Evolutionary conservation across 371 early-diverging fungal species (phyloP).

Genomic region (Mortierella sp.): DNA sequence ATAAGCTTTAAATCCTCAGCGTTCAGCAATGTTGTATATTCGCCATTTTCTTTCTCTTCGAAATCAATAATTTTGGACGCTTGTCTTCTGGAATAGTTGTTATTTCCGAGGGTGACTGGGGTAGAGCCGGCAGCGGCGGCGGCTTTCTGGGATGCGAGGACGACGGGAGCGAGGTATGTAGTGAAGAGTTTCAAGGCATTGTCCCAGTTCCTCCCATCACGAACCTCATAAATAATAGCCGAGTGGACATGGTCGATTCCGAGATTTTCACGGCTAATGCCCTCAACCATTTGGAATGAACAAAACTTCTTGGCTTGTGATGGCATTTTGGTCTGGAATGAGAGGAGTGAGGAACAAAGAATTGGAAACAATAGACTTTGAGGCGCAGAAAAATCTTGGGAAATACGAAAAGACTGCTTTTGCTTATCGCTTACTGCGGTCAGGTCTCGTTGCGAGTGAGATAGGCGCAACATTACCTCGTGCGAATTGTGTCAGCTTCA

Average conservation of each 20-base stretch:
- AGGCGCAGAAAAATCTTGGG: too few relatives aligned
- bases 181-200: constrained; percentile 36
- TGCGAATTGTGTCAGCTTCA: too few relatives aligned
- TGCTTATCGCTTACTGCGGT: too few relatives aligned
- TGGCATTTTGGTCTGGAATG: too few relatives aligned
- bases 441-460: too few relatives aligned
- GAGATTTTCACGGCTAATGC: not conserved
- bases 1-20: constrained; percentile 15
- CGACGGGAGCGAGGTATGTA: constrained; percentile 28
- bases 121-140: not conserved
- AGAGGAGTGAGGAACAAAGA: too few relatives aligned
- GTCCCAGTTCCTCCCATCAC: constrained; percentile 24
- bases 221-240: constrained; percentile 35
- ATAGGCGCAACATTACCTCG: too few relatives aligned
- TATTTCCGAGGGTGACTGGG: not conserved
- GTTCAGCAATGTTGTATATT: not conserved
- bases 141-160: constrained; percentile 31
- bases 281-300: constrained; percentile 5
- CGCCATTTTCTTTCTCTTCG: constrained; percentile 6
- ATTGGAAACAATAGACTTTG: too few relatives aligned
- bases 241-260: constrained; percentile 19
- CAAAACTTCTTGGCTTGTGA: too few relatives aligned
- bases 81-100: not conserved
- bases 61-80: constrained; percentile 7
- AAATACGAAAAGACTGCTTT: too few relatives aligned